Conservation (phyloP, 768 basidiomycete species). For the Lentinula raphanica region DNA sequence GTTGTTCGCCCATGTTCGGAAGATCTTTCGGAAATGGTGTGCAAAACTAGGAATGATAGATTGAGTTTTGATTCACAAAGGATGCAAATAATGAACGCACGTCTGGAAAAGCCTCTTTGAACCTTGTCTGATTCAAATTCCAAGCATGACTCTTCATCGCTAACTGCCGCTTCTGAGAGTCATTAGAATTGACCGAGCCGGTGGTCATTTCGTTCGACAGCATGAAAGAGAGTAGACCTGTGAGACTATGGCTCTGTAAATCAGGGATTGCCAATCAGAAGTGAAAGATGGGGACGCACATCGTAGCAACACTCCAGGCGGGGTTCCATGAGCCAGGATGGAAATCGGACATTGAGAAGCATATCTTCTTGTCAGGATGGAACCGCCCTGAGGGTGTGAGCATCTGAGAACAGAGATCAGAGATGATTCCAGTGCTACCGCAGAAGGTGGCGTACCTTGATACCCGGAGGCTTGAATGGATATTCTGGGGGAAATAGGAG, state of each 20-base stretch:
- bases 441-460: constrained; percentile 73
- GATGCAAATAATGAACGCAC: constrained; percentile 39
- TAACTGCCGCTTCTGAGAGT: constrained; percentile 70
- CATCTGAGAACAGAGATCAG: constrained; percentile 54
- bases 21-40: constrained; percentile 59
- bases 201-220: constrained; percentile 95
- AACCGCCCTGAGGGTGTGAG: constrained; percentile 88
- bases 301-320: constrained; percentile 92
- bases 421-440: background rate
- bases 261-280: no score
- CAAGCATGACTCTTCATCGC: constrained; percentile 79
- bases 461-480: constrained; percentile 94
- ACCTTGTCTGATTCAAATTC: constrained; percentile 77
- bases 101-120: constrained; percentile 85
- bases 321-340: constrained; percentile 96
- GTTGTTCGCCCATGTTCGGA: constrained; percentile 91
- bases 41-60: constrained; percentile 56
- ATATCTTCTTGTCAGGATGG: constrained; percentile 91
- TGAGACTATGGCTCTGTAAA: constrained; percentile 51
- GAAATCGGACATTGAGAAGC: constrained; percentile 97
- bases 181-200: constrained; percentile 78
- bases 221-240: constrained; percentile 93
- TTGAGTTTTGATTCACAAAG: background rate
- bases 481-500: constrained; percentile 93
- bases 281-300: constrained; percentile 70